Base-by-base conservation (phyloP, 306 rosid species). In the Citrullus mucosospermus region DNA sequence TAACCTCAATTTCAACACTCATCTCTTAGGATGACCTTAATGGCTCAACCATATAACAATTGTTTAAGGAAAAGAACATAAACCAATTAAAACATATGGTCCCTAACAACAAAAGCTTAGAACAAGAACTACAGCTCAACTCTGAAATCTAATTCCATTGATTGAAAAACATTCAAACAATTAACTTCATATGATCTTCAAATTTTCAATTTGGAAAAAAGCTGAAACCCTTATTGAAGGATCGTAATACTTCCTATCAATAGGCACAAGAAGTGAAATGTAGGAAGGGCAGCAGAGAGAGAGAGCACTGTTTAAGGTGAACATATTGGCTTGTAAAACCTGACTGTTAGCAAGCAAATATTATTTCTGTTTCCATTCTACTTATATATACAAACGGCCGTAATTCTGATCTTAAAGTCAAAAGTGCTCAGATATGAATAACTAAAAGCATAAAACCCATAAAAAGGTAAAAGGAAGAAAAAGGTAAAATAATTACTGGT, bases 311-410 rank as follows among this genome's bases (percentile, higher is more conserved):
- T 34, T 12, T 0, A 75, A 32, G 61, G n/a, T 74, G 62, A 14
- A 48, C 16, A 39, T 17, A 80, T 81, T 78, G 83, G 73, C 62
- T 81, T 74, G 82, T 80, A 83, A 78, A 69, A 84, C 92, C 86
- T 82, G 56, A 22, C 38, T 70, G 80, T 74, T 83, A 82, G 82
- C 78, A 87, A 65, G 48, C 61, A 74, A 53, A 74, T 74, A 88
- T 78, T 85, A 83, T 82, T 79, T 60, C 88, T 90, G 91, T 88
- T 82, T 82, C 68, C 81, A 80, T 89, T 85, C 91, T 90, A 88
- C 87, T 79, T 86, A 86, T 90, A 87, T 89, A 86, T 89, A 92
- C 78, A 90, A 82, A 81, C 88, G 84, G 92, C 95, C 90, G 81
- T 80, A 83, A 82, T 71, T 86, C 75, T 75, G 81, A 85, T 78